A percentile compares a stretch with the other conserved stretches of the same genome.
Conservation (phyloP, 495 filamentous ascomycete genomes). For the Endocarpon pusillum region DNA sequence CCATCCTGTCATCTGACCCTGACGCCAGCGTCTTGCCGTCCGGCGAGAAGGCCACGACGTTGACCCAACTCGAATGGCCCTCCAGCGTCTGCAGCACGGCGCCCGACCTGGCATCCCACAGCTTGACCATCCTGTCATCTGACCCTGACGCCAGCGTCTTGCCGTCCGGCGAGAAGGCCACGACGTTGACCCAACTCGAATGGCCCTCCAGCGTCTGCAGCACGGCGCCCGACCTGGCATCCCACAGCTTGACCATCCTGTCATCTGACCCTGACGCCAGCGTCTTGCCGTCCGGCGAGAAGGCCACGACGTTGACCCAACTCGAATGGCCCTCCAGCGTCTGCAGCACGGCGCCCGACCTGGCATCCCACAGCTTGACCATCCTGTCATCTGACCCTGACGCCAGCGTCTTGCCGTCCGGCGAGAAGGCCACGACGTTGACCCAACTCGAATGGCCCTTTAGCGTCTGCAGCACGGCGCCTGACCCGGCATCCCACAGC, state of each 20-base stretch:
- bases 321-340: slow-evolving; percentile 17
- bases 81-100: slow-evolving; percentile 6
- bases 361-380: slow-evolving; percentile 9
- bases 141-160: slow-evolving; percentile 11
- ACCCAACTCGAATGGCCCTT: slow-evolving; percentile 15
- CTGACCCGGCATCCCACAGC: slow-evolving; percentile 9
- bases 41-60: slow-evolving; percentile 6
- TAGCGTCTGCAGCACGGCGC: slow-evolving; percentile 3
- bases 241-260: slow-evolving; percentile 23
- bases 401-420: slow-evolving; percentile 8
- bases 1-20: slow-evolving; percentile 8
- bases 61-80: slow-evolving; percentile 5
- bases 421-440: slow-evolving; percentile 8
- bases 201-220: slow-evolving; percentile 58
- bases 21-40: slow-evolving; percentile 5
- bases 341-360: slow-evolving; percentile 27
- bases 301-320: slow-evolving; percentile 5
- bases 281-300: slow-evolving; percentile 4
- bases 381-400: slow-evolving; percentile 4
- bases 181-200: slow-evolving; percentile 6
- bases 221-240: slow-evolving; percentile 16
- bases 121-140: slow-evolving; percentile 9
- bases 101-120: slow-evolving; percentile 33
- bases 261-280: slow-evolving; percentile 2
- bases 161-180: slow-evolving; percentile 17